Evolutionary conservation across 2,329 filamentous ascomycete genomes (phyloP), one percentile per base, ranked within the genome.

Genomic region (Clonostachys chloroleuca): DNA sequence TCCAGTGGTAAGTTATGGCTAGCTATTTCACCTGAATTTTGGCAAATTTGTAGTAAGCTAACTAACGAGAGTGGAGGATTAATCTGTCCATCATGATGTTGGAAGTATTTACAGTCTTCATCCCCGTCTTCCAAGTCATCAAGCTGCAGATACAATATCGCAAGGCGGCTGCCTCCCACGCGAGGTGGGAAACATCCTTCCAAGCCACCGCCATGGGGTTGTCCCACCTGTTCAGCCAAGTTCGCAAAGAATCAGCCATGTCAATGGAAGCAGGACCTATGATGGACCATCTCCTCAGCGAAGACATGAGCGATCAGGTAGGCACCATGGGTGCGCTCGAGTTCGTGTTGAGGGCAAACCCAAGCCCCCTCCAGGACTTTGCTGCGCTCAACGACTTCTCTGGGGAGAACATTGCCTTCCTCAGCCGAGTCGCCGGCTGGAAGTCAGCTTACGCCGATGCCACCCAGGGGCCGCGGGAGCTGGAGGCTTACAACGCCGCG

Each of bases 391-490:
- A 77, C 34, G 84, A 87, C 54, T 86, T 87, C 57, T 86, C 83
- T 0, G 84, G 83, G 13, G 84, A 88, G 60, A 88, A 88, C 57
- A 83, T 87, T 52, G 77, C 81, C 34, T 87, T 87, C 59, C 66
- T 87, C 3, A 80, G 72, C 9, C 67, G 70, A n/a, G 74, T 84
- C 2, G 65, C 72, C 2, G 68, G 73, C 42, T 68, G 65, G 65
- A 63, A 63, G 51, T 44, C 46, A 5, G 53, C 52, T 24, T 64
- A 60, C 17, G 43, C 59, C 16, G 24, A 30, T 30, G 45, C 53
- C 5, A 50, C 56, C 14, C 56, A 53, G 35, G 58, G 59, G 35
- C 7, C 75, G 75, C 35, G 69, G 77, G 47, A 69, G 75, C 42
- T 30, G 24, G 24, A 30, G 24, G 24, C 24, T 30, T 86, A 81